A percentile compares a stretch with the other conserved stretches of the same genome.
These are phyloP conservation scores for Hortaea sp. DNA, from an alignment of 2,329 filamentous ascomycete species.

Conservation along the genomic window DNA sequence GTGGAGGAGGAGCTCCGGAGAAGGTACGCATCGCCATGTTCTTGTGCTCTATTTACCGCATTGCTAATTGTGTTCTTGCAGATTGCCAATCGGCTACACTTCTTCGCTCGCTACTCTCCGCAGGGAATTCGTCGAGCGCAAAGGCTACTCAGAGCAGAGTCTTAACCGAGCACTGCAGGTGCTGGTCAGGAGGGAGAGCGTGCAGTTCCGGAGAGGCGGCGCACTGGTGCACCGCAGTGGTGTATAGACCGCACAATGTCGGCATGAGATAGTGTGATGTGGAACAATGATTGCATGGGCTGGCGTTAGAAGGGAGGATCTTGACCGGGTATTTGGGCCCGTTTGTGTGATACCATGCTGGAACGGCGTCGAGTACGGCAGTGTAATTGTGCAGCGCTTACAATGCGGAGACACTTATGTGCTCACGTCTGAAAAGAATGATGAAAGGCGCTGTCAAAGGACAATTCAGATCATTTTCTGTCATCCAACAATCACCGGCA, in stretches of 20 bases:
- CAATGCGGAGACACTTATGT: too few relatives aligned
- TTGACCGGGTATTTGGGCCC: too few relatives aligned
- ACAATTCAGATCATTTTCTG: too few relatives aligned
- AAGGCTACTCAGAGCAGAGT: constrained; percentile 79
- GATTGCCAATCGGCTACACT: constrained; percentile 86
- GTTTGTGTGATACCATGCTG: too few relatives aligned
- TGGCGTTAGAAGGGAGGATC: too few relatives aligned
- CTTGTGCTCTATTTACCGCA: background rate
- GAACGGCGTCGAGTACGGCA: too few relatives aligned
- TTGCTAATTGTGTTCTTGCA: constrained; percentile 7
- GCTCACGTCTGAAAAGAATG: too few relatives aligned
- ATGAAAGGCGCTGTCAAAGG: too few relatives aligned
- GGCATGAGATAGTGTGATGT: too few relatives aligned
- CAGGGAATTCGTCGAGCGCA: constrained; percentile 83
- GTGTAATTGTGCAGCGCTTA: too few relatives aligned
- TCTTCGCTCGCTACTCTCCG: constrained; percentile 79
- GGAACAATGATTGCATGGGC: too few relatives aligned
- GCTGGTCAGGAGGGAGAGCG: constrained; percentile 76
- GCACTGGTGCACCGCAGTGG: constrained; percentile 65
- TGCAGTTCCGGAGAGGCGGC: constrained; percentile 69
- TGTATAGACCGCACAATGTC: constrained; percentile 1
- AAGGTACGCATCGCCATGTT: constrained; percentile 29
- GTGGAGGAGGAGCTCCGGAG: constrained; percentile 83
- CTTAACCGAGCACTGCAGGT: constrained; percentile 78
- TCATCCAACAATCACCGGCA: too few relatives aligned